Conservation (phyloP, 192 early-diverging fungal genomes). For the Blastocladiella britannica region DNA sequence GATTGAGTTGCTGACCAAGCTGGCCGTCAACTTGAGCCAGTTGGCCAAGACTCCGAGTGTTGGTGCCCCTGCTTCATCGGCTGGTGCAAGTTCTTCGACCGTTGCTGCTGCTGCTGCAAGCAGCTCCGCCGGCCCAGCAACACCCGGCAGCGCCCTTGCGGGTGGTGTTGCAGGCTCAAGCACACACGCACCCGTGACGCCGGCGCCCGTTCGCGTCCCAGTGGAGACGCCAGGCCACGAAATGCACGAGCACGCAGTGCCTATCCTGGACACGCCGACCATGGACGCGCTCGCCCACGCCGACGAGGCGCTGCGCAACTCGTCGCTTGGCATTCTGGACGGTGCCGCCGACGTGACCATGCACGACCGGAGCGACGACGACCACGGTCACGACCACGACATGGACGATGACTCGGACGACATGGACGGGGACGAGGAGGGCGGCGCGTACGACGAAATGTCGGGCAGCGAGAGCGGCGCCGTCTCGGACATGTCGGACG, state of each 20-base stretch:
- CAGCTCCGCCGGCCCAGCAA: too few relatives aligned
- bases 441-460: slow-evolving; percentile 2
- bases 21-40: slow-evolving; percentile 50
- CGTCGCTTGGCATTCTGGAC: slow-evolving; percentile 19
- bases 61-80: slow-evolving; percentile 1
- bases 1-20: slow-evolving; percentile 67
- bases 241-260: too few relatives aligned
- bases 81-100: not conserved
- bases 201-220: not conserved
- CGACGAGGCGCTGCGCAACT: slow-evolving; percentile 16
- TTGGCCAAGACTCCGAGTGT: not conserved
- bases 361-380: slow-evolving; percentile 25
- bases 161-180: slow-evolving; percentile 4
- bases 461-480: not conserved
- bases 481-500: not conserved
- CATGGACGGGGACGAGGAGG: slow-evolving; percentile 24
- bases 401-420: slow-evolving; percentile 21
- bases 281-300: not conserved
- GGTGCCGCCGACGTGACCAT: slow-evolving; percentile 18
- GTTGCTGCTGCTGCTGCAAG: slow-evolving; percentile 1
- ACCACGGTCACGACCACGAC: slow-evolving; percentile 14
- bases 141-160: too few relatives aligned
- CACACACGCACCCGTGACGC: not conserved
- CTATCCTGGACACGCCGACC: not conserved
- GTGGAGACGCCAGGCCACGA: too few relatives aligned